Conservation (phyloP, 1,284 basidiomycete genomes). For the Tylopilus orsonianus region DNA sequence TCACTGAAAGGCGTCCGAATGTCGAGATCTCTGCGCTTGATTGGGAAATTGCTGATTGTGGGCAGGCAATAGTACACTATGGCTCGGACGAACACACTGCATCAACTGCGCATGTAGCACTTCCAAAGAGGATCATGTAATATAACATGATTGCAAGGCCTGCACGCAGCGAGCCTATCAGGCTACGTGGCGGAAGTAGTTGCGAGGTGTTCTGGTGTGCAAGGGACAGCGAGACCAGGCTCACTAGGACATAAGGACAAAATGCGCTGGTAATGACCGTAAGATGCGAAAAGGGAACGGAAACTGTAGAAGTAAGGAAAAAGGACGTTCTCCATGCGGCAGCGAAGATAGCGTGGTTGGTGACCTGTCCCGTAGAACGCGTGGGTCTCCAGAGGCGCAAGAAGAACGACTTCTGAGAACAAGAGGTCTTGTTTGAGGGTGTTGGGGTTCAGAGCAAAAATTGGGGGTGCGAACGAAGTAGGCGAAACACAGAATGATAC, state of each 20-base stretch:
- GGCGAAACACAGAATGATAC: constrained; percentile 85
- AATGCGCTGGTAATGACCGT: constrained; percentile 68
- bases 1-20: too few relatives aligned
- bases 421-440: constrained; percentile 16
- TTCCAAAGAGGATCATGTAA: constrained; percentile 66
- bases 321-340: constrained; percentile 97
- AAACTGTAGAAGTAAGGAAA: constrained; percentile 64
- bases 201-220: constrained; percentile 89
- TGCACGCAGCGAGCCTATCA: constrained; percentile 44
- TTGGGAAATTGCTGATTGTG: too few relatives aligned
- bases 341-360: constrained; percentile 88
- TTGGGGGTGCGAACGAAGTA: constrained; percentile 62
- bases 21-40: too few relatives aligned
- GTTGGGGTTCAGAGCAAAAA: constrained; percentile 33
- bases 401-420: constrained; percentile 69
- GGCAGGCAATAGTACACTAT: too few relatives aligned
- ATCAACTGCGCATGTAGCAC: constrained; percentile 72
- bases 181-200: constrained; percentile 16
- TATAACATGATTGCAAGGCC: constrained; percentile 64
- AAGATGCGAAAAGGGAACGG: constrained; percentile 58
- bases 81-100: too few relatives aligned
- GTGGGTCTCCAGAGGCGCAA: constrained; percentile 75
- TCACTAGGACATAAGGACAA: constrained; percentile 73
- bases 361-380: constrained; percentile 91
- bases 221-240: constrained; percentile 69